Evolutionary conservation across 495 filamentous ascomycete species (phyloP).

Genomic region (Penicillium salamii): DNA sequence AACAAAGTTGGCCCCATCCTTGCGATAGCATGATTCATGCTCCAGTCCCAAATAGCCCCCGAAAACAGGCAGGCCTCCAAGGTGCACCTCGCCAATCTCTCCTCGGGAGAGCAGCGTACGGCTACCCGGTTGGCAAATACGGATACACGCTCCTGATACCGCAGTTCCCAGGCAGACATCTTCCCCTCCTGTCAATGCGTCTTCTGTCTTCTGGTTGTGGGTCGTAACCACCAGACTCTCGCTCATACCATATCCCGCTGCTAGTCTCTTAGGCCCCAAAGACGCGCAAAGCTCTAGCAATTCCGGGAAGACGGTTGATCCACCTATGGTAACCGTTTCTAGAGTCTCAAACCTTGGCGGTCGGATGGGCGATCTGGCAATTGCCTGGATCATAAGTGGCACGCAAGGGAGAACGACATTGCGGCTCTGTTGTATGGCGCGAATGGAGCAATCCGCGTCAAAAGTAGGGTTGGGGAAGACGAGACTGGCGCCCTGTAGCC

Average conservation of each 20-base stretch:
- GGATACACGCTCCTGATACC: conserved; percentile 26
- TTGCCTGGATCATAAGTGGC: conserved; percentile 32
- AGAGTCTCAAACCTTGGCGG: conserved; percentile 13
- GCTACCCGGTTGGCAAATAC: conserved; percentile 31
- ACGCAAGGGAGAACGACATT: conserved; percentile 30
- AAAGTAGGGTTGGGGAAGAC: conserved; percentile 31
- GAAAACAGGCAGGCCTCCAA: conserved; percentile 30
- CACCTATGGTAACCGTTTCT: conserved; percentile 28
- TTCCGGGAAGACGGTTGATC: conserved; percentile 26
- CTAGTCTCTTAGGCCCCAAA: conserved; percentile 21
- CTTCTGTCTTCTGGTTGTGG: conserved; percentile 7
- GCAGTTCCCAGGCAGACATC: conserved; percentile 25
- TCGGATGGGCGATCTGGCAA: conserved; percentile 5
- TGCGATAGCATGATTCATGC: conserved; percentile 28
- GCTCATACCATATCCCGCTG: conserved; percentile 38
- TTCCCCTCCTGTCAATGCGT: conserved; percentile 4
- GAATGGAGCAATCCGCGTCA: conserved; percentile 27
- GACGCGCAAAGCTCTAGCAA: conserved; percentile 23
- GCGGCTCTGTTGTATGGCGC: conserved; percentile 20
- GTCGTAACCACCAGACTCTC: conserved; percentile 27
- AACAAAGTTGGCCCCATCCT: conserved; percentile 23
- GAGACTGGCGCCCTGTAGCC: conserved; percentile 31
- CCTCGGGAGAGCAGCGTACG: conserved; percentile 19
- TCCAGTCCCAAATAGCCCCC: conserved; percentile 24
- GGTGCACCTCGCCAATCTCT: conserved; percentile 40